Evolutionary conservation across 148 eudicot species (phyloP).

Genomic region (Drosera capensis): DNA sequence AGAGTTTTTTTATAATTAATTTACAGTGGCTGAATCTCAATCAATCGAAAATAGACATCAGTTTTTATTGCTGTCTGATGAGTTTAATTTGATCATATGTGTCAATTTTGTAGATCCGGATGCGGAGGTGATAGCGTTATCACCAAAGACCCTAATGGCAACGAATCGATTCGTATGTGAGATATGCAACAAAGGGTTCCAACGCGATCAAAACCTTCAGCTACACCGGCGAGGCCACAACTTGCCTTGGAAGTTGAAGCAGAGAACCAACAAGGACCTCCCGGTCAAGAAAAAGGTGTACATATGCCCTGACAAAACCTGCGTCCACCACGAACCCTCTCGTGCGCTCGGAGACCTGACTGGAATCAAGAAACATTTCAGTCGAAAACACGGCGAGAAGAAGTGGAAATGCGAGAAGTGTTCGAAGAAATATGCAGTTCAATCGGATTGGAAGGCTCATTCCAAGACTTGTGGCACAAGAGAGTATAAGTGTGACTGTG

Average conservation of each 20-base stretch:
- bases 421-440: slow-evolving; percentile 85
- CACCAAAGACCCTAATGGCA: slow-evolving; percentile 79
- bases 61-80: too few species aligned
- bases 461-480: slow-evolving; percentile 85
- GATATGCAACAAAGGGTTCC: slow-evolving; percentile 90
- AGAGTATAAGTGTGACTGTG: slow-evolving; percentile 95
- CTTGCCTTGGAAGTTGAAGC: slow-evolving; percentile 72
- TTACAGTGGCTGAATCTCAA: too few species aligned
- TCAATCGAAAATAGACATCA: too few species aligned
- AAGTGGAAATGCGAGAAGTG: slow-evolving; percentile 95
- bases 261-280: slow-evolving; percentile 38
- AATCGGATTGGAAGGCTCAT: slow-evolving; percentile 94
- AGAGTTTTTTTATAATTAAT: too few species aligned
- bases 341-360: slow-evolving; percentile 79
- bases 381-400: slow-evolving; percentile 85
- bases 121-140: slow-evolving; percentile 76
- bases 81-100: too few species aligned
- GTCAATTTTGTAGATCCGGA: too few species aligned
- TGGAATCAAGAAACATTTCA: slow-evolving; percentile 79
- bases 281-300: slow-evolving; percentile 53
- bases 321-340: slow-evolving; percentile 56
- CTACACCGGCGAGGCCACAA: slow-evolving; percentile 81
- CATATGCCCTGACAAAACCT: slow-evolving; percentile 60
- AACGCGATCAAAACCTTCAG: slow-evolving; percentile 83
- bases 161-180: slow-evolving; percentile 78